These are phyloP conservation scores for Copromyces sp. DNA, from an alignment of 495 filamentous ascomycete genomes.

Conservation along the genomic window DNA sequence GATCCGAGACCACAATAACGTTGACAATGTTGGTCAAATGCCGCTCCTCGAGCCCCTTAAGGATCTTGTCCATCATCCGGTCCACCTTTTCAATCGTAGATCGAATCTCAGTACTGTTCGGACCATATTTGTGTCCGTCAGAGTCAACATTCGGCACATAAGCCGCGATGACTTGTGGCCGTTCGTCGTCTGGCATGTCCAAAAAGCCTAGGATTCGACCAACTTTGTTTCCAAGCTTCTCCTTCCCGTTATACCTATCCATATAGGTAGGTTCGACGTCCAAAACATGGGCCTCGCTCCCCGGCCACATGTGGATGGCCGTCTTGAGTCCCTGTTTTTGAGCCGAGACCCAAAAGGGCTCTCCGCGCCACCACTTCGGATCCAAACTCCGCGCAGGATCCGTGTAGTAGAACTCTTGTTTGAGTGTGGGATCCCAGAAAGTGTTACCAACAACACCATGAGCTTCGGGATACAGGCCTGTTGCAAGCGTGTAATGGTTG, in stretches of 20 bases:
- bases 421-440: slow-evolving; percentile 73
- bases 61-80: slow-evolving; percentile 61
- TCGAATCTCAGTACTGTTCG: slow-evolving; percentile 85
- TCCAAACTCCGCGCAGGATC: slow-evolving; percentile 61
- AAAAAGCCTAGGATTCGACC: slow-evolving; percentile 66
- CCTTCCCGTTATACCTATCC: slow-evolving; percentile 74
- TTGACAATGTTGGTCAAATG: slow-evolving; percentile 88
- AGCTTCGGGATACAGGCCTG: slow-evolving; percentile 82
- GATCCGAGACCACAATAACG: slow-evolving; percentile 94
- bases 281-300: slow-evolving; percentile 72
- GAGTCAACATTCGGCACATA: slow-evolving; percentile 89
- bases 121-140: slow-evolving; percentile 79
- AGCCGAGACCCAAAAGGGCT: slow-evolving; percentile 88
- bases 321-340: slow-evolving; percentile 64
- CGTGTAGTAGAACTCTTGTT: slow-evolving; percentile 82
- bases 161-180: slow-evolving; percentile 85
- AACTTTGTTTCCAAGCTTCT: slow-evolving; percentile 63
- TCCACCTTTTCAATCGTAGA: slow-evolving; percentile 67
- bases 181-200: slow-evolving; percentile 64
- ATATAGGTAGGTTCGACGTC: slow-evolving; percentile 60
- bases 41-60: slow-evolving; percentile 64
- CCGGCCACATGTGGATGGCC: slow-evolving; percentile 98
- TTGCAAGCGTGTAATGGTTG: slow-evolving; percentile 93
- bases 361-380: slow-evolving; percentile 85
- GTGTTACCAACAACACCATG: slow-evolving; percentile 92